A percentile compares a stretch with the other conserved stretches of the same genome.
These are phyloP conservation scores for Cryptococcus sp. DNA, from an alignment of 1,284 basidiomycete genomes.

Conservation along the genomic window DNA sequence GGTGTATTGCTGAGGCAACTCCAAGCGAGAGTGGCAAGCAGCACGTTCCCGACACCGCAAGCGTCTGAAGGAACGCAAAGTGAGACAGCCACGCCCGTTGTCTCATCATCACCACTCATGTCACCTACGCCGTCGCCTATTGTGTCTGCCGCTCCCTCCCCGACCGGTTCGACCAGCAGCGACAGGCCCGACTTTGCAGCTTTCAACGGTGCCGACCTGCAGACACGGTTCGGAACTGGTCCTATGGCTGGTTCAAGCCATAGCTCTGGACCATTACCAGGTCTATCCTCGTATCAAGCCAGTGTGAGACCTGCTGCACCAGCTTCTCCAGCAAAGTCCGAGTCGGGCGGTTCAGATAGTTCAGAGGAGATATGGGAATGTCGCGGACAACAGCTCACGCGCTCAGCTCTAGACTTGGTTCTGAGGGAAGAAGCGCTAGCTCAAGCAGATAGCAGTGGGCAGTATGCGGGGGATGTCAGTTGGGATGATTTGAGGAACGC, in stretches of 20 bases:
- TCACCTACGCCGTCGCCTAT: neutral
- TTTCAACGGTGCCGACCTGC: conserved; percentile 17
- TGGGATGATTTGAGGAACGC: conserved; percentile 39
- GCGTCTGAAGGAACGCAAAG: neutral
- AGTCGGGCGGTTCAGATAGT: conserved; percentile 5
- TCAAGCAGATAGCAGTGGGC: conserved; percentile 35
- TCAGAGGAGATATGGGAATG: conserved; percentile 36
- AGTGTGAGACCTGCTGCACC: conserved; percentile 11
- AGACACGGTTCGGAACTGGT: conserved; percentile 32
- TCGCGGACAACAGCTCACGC: conserved; percentile 34
- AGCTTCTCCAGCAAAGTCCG: neutral
- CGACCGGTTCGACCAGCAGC: conserved; percentile 1
- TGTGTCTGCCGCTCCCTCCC: conserved; percentile 1
- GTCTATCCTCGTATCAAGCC: conserved; percentile 15
- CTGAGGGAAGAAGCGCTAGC: conserved; percentile 30
- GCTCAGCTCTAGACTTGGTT: conserved; percentile 38
- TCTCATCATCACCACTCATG: neutral
- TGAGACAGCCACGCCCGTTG: no score
- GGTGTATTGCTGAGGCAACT: conserved; percentile 19
- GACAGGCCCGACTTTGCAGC: conserved; percentile 1
- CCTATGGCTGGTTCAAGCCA: conserved; percentile 4
- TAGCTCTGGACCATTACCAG: neutral
- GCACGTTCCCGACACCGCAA: neutral
- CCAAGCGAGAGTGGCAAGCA: neutral
- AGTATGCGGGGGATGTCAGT: conserved; percentile 37